These are phyloP conservation scores for Beta macrorhiza DNA, from an alignment of 179 eudicot species.

Conservation along the genomic window DNA sequence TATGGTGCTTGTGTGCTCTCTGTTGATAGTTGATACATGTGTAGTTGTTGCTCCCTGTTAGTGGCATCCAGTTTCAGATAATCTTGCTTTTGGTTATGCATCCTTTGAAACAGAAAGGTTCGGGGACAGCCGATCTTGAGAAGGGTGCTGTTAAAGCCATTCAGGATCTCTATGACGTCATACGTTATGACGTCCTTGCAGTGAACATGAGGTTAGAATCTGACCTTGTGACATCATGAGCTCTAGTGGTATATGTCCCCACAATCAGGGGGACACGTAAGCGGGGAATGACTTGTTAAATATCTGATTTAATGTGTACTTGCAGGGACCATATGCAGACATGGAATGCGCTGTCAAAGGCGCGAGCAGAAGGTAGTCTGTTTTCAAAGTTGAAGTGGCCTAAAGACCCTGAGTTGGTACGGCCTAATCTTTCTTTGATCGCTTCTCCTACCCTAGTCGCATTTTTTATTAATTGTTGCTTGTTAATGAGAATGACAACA, in stretches of 20 bases:
- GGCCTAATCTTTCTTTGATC: neutral
- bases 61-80: neutral
- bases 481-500: constrained; percentile 7
- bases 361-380: constrained; percentile 81
- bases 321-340: constrained; percentile 68
- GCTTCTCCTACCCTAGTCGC: neutral
- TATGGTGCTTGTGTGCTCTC: neutral
- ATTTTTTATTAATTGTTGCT: neutral
- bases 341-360: constrained; percentile 64
- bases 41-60: neutral
- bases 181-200: constrained; percentile 68
- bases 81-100: constrained; percentile 6
- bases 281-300: neutral
- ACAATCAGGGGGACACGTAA: neutral
- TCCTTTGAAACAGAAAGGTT: constrained; percentile 58
- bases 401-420: constrained; percentile 74
- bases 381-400: constrained; percentile 94
- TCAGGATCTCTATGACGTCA: constrained; percentile 92
- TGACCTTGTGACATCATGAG: neutral
- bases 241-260: constrained; percentile 13
- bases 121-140: constrained; percentile 61
- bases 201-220: constrained; percentile 69
- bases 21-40: neutral
- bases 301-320: constrained; percentile 17
- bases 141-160: constrained; percentile 94